These are phyloP conservation scores for Clonostachys sp. DNA, from an alignment of 2,329 filamentous ascomycete genomes.

Conservation along the genomic window DNA sequence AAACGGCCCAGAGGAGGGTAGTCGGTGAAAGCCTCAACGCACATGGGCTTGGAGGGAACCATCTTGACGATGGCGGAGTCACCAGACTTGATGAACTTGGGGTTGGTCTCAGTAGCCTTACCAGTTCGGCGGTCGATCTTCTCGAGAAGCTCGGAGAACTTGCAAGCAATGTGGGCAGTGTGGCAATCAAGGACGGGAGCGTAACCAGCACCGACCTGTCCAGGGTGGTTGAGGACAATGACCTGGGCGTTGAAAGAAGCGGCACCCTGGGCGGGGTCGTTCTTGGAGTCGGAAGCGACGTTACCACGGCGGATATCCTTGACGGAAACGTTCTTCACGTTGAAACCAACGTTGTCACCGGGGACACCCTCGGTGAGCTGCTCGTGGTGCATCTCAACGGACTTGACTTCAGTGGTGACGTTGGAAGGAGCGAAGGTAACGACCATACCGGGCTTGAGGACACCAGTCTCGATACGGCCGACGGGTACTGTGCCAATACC, in stretches of 20 bases:
- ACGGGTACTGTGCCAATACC: constrained; percentile 99
- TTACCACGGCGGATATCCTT: constrained; percentile 99
- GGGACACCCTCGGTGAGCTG: constrained; percentile 92
- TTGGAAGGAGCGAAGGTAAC: constrained; percentile 97
- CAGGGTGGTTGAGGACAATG: constrained; percentile 99
- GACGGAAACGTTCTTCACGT: constrained; percentile 99
- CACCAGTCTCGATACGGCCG: constrained; percentile 99
- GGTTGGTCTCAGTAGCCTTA: constrained; percentile 85
- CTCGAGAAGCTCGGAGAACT: constrained; percentile 98
- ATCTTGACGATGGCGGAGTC: constrained; percentile 99
- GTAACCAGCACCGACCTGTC: constrained; percentile 98
- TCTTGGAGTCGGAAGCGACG: constrained; percentile 99
- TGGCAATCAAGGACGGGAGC: constrained; percentile 99
- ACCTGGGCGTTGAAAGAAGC: constrained; percentile 99
- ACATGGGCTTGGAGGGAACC: constrained; percentile 99
- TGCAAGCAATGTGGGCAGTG: constrained; percentile 99
- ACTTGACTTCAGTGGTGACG: constrained; percentile 99
- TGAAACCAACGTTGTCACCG: constrained; percentile 99
- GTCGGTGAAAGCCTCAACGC: constrained; percentile 99
- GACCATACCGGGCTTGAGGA: constrained; percentile 88
- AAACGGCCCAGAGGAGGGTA: constrained; percentile 99
- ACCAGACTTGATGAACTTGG: constrained; percentile 99
- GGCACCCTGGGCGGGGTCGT: constrained; percentile 85
- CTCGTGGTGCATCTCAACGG: constrained; percentile 99
- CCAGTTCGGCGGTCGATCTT: constrained; percentile 99